These are phyloP conservation scores for Cercophora samala DNA, from an alignment of 495 filamentous ascomycete genomes.

Conservation along the genomic window DNA sequence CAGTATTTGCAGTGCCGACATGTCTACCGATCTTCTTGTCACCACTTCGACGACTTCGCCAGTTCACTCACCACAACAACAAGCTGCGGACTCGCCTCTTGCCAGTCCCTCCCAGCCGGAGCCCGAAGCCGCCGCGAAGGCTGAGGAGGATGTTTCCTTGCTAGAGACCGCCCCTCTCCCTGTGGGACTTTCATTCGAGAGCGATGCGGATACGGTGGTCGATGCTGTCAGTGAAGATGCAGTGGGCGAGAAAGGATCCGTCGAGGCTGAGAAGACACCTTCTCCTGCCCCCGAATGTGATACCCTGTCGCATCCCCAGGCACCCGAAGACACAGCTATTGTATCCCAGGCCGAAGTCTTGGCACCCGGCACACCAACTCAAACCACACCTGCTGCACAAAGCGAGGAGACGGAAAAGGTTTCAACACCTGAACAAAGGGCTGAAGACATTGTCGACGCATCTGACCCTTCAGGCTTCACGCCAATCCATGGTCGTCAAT, in stretches of 20 bases:
- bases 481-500: slow-evolving; percentile 31
- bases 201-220: neutral
- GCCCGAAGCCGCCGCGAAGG: neutral
- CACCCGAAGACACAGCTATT: neutral
- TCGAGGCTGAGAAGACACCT: neutral
- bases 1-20: neutral
- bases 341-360: neutral
- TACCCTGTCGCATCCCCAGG: neutral
- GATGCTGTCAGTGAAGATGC: neutral
- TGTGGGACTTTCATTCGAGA: neutral
- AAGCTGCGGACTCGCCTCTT: neutral
- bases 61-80: slow-evolving; percentile 22
- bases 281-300: neutral
- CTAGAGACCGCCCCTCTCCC: neutral
- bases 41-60: slow-evolving; percentile 16
- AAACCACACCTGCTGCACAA: neutral
- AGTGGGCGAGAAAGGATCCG: neutral
- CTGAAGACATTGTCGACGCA: slow-evolving; percentile 5
- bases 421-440: neutral
- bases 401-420: neutral
- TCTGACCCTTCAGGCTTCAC: slow-evolving; percentile 31
- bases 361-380: slow-evolving; percentile 4
- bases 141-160: neutral
- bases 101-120: neutral
- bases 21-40: slow-evolving; percentile 19